These are phyloP conservation scores for Beauveria sp. DNA, from an alignment of 2,329 filamentous ascomycete genomes.

Conservation along the genomic window DNA sequence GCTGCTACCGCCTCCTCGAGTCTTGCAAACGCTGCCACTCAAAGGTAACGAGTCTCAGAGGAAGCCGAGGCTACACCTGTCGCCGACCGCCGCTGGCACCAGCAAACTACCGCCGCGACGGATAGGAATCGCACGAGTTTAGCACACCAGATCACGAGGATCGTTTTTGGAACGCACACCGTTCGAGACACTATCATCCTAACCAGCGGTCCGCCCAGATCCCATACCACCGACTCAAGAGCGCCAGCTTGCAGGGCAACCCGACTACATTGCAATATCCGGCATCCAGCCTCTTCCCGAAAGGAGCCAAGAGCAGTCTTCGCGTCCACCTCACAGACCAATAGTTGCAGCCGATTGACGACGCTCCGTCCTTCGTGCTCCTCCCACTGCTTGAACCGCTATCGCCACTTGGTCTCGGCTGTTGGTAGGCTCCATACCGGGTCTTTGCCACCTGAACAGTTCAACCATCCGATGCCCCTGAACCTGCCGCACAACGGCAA, in stretches of 20 bases:
- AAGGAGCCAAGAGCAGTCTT: neutral
- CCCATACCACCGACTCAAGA: neutral
- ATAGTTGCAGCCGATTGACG: neutral
- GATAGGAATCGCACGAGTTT: neutral
- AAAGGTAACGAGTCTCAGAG: neutral
- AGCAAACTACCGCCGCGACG: neutral
- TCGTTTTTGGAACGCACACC: neutral
- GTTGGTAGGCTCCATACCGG: neutral
- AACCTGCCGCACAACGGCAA: neutral
- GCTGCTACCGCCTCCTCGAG: conserved; percentile 28
- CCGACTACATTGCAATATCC: neutral
- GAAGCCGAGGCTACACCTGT: neutral
- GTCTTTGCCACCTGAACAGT: neutral
- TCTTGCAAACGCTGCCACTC: neutral
- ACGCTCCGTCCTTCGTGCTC: neutral
- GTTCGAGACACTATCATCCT: neutral
- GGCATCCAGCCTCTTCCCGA: neutral
- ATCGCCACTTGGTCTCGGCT: conserved; percentile 9
- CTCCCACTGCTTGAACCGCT: conserved; percentile 4
- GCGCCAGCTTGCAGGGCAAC: neutral
- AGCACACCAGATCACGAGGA: neutral
- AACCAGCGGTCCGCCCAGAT: neutral
- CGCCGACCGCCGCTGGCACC: neutral
- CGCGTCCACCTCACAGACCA: neutral
- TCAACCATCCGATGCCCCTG: neutral